phyloP scores from a whole-genome alignment of 352 stramenopile genomes.

The Plasmopara viticola region DNA sequence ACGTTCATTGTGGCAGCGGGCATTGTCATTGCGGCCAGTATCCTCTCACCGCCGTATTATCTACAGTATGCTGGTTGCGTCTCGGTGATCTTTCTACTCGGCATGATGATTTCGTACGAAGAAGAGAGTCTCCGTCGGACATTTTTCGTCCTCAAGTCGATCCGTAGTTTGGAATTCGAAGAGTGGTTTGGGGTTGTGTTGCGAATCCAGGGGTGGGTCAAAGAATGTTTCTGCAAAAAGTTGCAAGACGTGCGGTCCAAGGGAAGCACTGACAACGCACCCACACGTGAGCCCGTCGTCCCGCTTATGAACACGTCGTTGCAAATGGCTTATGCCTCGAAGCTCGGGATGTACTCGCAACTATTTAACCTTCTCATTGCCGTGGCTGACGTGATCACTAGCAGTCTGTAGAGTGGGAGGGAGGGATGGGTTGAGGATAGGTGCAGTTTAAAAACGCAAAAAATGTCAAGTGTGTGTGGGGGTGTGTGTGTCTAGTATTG shows the following conservation, averaged over 20 bases:
- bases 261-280: conserved; percentile 24
- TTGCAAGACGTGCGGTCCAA: conserved; percentile 50
- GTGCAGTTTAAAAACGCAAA: too few relatives aligned
- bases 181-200: conserved; percentile 74
- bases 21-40: conserved; percentile 59
- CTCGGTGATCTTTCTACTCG: conserved; percentile 56
- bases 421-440: neutral
- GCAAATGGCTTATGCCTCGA: conserved; percentile 68
- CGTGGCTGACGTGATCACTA: conserved; percentile 60
- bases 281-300: conserved; percentile 8
- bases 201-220: conserved; percentile 68
- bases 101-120: conserved; percentile 84
- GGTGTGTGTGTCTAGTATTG: neutral
- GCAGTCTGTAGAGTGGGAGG: conserved; percentile 20
- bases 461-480: conserved; percentile 1
- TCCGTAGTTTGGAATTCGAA: conserved; percentile 75
- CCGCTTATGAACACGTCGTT: conserved; percentile 63
- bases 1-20: conserved; percentile 55
- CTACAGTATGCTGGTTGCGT: conserved; percentile 68
- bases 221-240: conserved; percentile 54
- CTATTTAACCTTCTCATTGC: conserved; percentile 76
- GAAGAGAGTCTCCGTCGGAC: conserved; percentile 67
- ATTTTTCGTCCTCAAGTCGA: conserved; percentile 81
- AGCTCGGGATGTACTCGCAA: conserved; percentile 74
- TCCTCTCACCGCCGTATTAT: conserved; percentile 48